These are phyloP conservation scores for Trichomonas vaginalis DNA, from an alignment of 208 protist species.

Conservation along the genomic window DNA sequence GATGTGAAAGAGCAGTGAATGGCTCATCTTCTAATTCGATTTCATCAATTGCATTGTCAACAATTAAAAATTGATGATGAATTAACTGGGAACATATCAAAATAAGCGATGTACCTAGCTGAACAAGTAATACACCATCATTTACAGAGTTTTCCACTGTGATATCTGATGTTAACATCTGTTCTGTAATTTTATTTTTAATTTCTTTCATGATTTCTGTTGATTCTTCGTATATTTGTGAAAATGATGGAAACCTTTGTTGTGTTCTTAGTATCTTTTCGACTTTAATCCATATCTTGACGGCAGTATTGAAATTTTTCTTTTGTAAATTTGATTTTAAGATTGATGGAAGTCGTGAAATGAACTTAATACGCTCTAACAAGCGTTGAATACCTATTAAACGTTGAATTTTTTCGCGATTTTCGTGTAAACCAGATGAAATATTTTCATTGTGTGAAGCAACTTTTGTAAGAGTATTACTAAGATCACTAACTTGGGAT, in stretches of 20 bases:
- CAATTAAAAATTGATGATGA: slow-evolving; percentile 10
- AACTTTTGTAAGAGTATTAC: neutral
- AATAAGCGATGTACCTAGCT: neutral
- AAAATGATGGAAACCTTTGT: neutral
- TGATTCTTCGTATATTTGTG: neutral
- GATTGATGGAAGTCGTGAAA: neutral
- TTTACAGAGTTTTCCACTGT: neutral
- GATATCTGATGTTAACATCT: neutral
- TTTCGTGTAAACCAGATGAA: neutral
- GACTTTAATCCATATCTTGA: neutral
- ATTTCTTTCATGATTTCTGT: neutral
- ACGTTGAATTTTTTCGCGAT: neutral
- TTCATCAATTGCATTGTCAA: neutral
- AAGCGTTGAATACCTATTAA: neutral
- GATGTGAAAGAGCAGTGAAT: neutral
- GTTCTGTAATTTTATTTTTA: neutral
- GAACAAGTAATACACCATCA: neutral
- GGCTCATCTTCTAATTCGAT: neutral
- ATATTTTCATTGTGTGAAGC: neutral
- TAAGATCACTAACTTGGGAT: neutral
- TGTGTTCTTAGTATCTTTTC: neutral
- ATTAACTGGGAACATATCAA: neutral
- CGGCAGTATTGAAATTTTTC: neutral
- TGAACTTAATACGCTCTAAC: neutral
- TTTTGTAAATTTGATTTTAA: neutral